Evolutionary conservation across 2,329 filamentous ascomycete species (phyloP).

Genomic region (Calonectria pseudoreteaudii): DNA sequence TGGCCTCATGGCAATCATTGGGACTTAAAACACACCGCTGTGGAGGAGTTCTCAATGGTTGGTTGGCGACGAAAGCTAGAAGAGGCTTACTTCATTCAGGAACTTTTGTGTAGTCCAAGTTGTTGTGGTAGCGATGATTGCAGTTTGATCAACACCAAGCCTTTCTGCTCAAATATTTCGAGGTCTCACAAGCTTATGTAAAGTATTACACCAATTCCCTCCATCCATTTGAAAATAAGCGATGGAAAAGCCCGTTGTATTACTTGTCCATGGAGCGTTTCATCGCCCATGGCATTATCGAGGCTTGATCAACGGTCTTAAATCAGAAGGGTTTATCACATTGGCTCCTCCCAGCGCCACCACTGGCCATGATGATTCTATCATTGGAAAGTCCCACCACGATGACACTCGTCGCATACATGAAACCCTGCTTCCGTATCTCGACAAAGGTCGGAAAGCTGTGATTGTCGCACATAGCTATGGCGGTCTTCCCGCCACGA

Average conservation of each 20-base stretch:
- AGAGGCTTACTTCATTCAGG: not conserved
- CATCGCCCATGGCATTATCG: slow-evolving; percentile 32
- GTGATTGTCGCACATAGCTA: slow-evolving; percentile 33
- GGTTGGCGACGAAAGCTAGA: not conserved
- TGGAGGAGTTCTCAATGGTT: not conserved
- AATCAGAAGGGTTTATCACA: slow-evolving; percentile 14
- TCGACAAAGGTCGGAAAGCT: slow-evolving; percentile 14
- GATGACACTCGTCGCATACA: slow-evolving; percentile 28
- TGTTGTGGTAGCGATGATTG: not conserved
- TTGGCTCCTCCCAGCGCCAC: slow-evolving; percentile 21
- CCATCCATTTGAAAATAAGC: not conserved
- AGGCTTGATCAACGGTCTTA: slow-evolving; percentile 20
- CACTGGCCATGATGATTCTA: slow-evolving; percentile 28
- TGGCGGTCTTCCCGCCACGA: slow-evolving; percentile 24
- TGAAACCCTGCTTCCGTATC: not conserved
- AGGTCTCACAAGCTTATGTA: not conserved
- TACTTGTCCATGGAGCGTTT: slow-evolving; percentile 34
- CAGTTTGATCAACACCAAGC: not conserved
- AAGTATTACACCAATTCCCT: not conserved
- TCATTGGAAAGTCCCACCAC: slow-evolving; percentile 22
- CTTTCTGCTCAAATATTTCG: not conserved
- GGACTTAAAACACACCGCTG: not conserved
- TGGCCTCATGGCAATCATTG: not conserved
- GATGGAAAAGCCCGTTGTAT: slow-evolving; percentile 20
- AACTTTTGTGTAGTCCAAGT: not conserved